Conservation (phyloP, 148 eudicot genomes). For the Pouteria glomerata region DNA sequence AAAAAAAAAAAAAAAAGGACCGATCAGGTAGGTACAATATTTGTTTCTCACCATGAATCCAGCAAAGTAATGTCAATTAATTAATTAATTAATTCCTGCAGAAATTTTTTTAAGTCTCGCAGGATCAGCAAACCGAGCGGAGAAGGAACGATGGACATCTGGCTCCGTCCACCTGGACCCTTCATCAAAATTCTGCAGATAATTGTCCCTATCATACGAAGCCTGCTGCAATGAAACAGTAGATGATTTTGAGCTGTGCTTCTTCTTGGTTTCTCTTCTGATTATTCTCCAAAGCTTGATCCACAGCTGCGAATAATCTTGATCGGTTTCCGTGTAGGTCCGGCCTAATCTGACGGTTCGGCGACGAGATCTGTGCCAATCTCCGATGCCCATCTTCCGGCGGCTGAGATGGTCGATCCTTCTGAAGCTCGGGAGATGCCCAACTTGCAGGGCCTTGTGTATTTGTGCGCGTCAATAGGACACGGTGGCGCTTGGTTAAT, state of each 20-base stretch:
- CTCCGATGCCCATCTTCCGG: no score
- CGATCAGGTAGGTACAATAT: no score
- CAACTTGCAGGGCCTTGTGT: no score
- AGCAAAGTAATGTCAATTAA: no score
- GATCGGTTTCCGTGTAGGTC: neutral
- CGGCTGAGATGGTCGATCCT: no score
- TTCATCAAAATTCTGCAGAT: slow-evolving; percentile 16
- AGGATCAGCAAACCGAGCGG: slow-evolving; percentile 12
- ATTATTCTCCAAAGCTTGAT: slow-evolving; percentile 9
- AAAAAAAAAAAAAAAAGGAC: no score
- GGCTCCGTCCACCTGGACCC: slow-evolving; percentile 12
- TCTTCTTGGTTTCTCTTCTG: neutral
- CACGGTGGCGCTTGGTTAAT: no score
- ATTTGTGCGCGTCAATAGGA: no score
- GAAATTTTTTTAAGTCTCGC: slow-evolving; percentile 4
- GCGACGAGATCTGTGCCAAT: neutral
- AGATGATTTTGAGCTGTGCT: neutral
- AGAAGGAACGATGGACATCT: slow-evolving; percentile 11
- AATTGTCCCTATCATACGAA: slow-evolving; percentile 13
- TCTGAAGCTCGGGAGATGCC: no score
- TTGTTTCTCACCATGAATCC: no score
- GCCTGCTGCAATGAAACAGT: neutral
- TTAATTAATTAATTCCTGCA: slow-evolving; percentile 1
- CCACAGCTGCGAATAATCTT: slow-evolving; percentile 1
- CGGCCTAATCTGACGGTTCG: slow-evolving; percentile 3